Evolutionary conservation across 129 eudicot species (phyloP).

Genomic region (Calendula officinalis): DNA sequence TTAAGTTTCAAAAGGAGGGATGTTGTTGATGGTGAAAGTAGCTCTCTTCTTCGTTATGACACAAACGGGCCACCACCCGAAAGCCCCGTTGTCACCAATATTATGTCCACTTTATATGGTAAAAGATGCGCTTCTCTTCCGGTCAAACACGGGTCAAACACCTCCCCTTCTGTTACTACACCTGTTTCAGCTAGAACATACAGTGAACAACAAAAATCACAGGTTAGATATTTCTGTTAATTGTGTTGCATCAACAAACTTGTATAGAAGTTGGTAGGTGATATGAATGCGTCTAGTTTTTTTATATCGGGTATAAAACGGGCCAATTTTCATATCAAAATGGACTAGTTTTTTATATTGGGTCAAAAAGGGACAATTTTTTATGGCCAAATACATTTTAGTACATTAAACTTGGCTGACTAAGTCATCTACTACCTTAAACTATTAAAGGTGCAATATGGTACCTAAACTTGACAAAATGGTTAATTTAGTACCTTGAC

Average conservation of each 20-base stretch:
- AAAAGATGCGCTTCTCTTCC: constrained; percentile 79
- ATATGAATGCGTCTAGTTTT: not conserved
- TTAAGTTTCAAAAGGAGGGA: constrained; percentile 68
- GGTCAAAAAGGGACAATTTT: too few species aligned
- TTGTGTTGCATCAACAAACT: not conserved
- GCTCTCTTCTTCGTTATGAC: constrained; percentile 64
- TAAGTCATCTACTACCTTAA: too few species aligned
- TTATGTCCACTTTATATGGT: constrained; percentile 37
- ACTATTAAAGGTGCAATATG: too few species aligned
- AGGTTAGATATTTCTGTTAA: constrained; percentile 34
- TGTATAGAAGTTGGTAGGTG: not conserved
- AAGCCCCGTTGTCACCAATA: constrained; percentile 47
- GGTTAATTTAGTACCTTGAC: too few species aligned
- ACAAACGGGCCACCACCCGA: constrained; percentile 35
- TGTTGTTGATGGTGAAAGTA: constrained; percentile 58
- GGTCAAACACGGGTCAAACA: constrained; percentile 53
- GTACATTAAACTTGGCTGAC: too few species aligned
- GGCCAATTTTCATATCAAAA: too few species aligned
- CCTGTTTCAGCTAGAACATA: constrained; percentile 66
- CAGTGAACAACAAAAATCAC: constrained; percentile 50
- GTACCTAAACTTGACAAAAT: too few species aligned
- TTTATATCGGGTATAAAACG: not conserved
- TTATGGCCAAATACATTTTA: too few species aligned
- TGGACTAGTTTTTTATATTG: too few species aligned
- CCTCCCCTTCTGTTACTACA: constrained; percentile 47